Base-by-base conservation (phyloP, 2,329 filamentous ascomycete genomes). In the Fusarium phyllophilum region DNA sequence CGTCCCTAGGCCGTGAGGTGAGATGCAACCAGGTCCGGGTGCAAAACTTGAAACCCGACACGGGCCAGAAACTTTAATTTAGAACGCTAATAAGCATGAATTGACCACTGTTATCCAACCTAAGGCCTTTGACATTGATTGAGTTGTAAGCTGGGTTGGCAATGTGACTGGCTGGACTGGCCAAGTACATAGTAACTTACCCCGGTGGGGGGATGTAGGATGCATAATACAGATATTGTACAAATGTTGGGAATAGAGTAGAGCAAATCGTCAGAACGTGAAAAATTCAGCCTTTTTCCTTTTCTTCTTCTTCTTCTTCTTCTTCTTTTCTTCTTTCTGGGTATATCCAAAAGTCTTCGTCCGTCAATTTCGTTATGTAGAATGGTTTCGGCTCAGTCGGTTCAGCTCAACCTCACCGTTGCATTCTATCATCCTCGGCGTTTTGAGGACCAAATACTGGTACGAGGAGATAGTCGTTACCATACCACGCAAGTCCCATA, bases 211-310 rank as follows among this genome's bases (percentile, higher is more conserved):
- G 33, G 14, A 14, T n/a, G 44, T 17, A 51, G 31, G 31, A 52
- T 62, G 29, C 51, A 52, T 36, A n/a, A 68, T 69, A 70, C 57
- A 68, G 42, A 44, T 63, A 58, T 48, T 48, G 39, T 68, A 68
- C 64, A 68, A 34, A 20, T 33, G 57, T 42, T 42, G 34, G 44
- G 12, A 31, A 44, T 17, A 38, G 29, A 64, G 44, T 36, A 42
- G 34, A 62, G 57, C 18, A 34, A 36, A 26, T 46, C 46, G 31
- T 18, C 42, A 52, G 48, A 55, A 41, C 24, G 51, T 41, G 20
- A 54, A 34, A n/a, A 29, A 18, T 29, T n/a, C n/a, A 36, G 5
- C 49, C 13, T 15, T 24, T 34, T 34, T 11, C 31, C 33, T 15
- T 20, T 52, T 17, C 13, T 20, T 24, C 31, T 24, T 15, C 14